phyloP scores from a whole-genome alignment of 2,329 filamentous ascomycete genomes.

The Purpureocillium takamizusanense region DNA sequence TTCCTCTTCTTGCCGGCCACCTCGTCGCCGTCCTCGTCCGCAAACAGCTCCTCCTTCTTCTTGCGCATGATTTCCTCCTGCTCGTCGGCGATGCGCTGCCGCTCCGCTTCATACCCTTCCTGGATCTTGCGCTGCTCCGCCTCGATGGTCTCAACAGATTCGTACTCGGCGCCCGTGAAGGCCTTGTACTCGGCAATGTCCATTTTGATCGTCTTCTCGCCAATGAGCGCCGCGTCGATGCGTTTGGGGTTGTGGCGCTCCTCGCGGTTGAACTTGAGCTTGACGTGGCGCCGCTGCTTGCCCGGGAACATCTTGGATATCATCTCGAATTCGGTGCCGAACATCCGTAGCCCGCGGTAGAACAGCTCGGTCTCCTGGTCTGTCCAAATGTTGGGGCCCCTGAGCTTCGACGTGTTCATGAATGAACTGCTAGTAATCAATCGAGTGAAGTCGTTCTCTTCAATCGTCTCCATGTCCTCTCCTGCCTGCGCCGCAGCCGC shows the following conservation, averaged over 20 bases:
- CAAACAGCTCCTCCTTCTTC: slow-evolving; percentile 40
- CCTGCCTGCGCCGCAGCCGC: slow-evolving; percentile 40
- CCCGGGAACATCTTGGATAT: slow-evolving; percentile 68
- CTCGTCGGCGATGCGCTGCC: slow-evolving; percentile 33
- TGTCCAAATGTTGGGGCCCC: slow-evolving; percentile 60
- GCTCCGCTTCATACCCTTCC: slow-evolving; percentile 35
- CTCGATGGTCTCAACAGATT: slow-evolving; percentile 45
- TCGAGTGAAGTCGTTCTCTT: slow-evolving; percentile 71
- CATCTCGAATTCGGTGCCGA: slow-evolving; percentile 76
- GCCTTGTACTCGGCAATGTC: slow-evolving; percentile 52
- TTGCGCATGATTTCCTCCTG: slow-evolving; percentile 36
- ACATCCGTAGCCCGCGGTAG: slow-evolving; percentile 65
- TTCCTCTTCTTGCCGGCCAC: slow-evolving; percentile 21
- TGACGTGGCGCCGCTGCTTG: slow-evolving; percentile 64
- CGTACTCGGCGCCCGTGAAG: slow-evolving; percentile 43
- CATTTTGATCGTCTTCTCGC: slow-evolving; percentile 47
- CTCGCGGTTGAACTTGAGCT: slow-evolving; percentile 76
- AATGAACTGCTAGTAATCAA: slow-evolving; percentile 62
- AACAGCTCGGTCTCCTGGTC: slow-evolving; percentile 65
- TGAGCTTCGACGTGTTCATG: slow-evolving; percentile 49
- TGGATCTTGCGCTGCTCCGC: slow-evolving; percentile 41
- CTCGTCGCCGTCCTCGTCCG: slow-evolving; percentile 23
- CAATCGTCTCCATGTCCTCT: slow-evolving; percentile 52
- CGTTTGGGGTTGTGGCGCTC: slow-evolving; percentile 56
- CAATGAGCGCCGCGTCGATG: slow-evolving; percentile 55